Conservation (phyloP, 2,329 filamentous ascomycete genomes). For the Colletotrichum euphorbiae region DNA sequence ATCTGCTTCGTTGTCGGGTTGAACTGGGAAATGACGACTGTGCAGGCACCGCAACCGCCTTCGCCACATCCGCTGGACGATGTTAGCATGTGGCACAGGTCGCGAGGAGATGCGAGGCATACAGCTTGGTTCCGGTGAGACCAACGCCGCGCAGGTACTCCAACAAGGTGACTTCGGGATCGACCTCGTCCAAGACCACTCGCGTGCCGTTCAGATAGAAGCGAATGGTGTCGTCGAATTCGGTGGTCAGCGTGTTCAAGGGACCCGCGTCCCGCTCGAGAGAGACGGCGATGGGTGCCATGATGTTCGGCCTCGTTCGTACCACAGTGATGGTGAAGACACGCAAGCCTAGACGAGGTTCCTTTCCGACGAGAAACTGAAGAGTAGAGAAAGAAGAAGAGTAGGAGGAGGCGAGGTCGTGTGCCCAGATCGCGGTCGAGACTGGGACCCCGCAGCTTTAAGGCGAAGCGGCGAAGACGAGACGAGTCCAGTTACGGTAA, state of each 20-base stretch:
- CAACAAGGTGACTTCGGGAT: slow-evolving; percentile 90
- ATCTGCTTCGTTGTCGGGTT: slow-evolving; percentile 93
- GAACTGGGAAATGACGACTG: slow-evolving; percentile 91
- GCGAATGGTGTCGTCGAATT: slow-evolving; percentile 86
- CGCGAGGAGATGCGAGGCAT: slow-evolving; percentile 42
- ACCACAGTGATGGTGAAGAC: neutral
- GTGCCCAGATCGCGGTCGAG: neutral
- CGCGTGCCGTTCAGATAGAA: slow-evolving; percentile 97
- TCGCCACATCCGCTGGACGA: slow-evolving; percentile 82
- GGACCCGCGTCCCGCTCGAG: slow-evolving; percentile 55
- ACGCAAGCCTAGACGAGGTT: neutral
- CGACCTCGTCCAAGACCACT: slow-evolving; percentile 85
- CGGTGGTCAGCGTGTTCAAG: slow-evolving; percentile 71
- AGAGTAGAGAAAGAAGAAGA: neutral
- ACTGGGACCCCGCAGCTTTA: slow-evolving; percentile 34
- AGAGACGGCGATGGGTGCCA: slow-evolving; percentile 69
- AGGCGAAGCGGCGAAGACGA: slow-evolving; percentile 20
- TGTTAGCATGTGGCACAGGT: slow-evolving; percentile 1
- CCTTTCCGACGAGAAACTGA: too few relatives aligned
- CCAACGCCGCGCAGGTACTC: slow-evolving; percentile 95
- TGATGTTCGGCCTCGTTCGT: slow-evolving; percentile 44
- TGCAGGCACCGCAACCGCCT: slow-evolving; percentile 96
- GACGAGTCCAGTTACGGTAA: slow-evolving; percentile 16
- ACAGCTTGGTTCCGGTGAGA: slow-evolving; percentile 92
- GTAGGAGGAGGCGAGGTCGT: neutral